Evolutionary conservation across 2,329 filamentous ascomycete genomes (phyloP).

Genomic region (Penicillium sp.): DNA sequence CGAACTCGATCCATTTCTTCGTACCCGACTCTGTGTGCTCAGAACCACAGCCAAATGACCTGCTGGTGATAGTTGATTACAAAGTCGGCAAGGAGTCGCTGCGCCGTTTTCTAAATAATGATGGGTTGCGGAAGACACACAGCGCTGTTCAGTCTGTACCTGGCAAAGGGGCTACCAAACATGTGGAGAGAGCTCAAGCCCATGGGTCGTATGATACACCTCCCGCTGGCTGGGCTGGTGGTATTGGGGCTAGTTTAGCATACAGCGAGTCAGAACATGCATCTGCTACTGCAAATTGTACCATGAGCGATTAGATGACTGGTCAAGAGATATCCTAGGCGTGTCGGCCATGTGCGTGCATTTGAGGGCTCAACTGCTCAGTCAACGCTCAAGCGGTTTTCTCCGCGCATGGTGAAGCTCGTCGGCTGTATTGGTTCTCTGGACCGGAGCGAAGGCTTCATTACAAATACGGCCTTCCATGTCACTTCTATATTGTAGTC

Average conservation of each 20-base stretch:
- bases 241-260: background rate
- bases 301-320: background rate
- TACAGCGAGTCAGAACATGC: background rate
- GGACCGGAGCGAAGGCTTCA: background rate
- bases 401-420: background rate
- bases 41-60: slow-evolving; percentile 10
- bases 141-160: background rate
- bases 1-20: slow-evolving; percentile 14
- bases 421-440: background rate
- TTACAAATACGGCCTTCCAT: background rate
- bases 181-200: background rate
- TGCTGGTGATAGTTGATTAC: background rate
- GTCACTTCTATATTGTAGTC: background rate
- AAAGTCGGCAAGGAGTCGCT: slow-evolving; percentile 3
- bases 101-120: slow-evolving; percentile 2
- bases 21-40: slow-evolving; percentile 11
- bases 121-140: background rate
- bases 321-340: background rate
- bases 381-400: no score
- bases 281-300: no score
- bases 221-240: background rate
- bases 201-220: background rate
- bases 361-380: background rate
- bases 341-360: background rate
- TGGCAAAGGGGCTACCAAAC: background rate